Evolutionary conservation across 169 alveolate genomes (phyloP).

Genomic region (Plasmodium knowlesi): DNA sequence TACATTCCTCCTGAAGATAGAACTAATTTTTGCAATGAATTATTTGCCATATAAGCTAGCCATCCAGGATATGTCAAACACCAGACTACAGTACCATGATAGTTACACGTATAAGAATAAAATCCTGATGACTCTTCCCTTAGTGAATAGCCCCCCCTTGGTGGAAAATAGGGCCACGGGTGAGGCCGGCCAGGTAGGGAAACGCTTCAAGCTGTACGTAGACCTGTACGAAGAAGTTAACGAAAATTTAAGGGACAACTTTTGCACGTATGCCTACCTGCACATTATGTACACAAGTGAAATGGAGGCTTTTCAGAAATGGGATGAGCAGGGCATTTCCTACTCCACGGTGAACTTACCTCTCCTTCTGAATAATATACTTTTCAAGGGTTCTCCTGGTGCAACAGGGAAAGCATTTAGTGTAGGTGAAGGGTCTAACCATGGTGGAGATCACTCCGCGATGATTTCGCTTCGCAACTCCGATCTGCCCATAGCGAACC

Average conservation of each 20-base stretch:
- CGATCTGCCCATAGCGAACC: not conserved
- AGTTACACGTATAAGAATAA: slow-evolving; percentile 45
- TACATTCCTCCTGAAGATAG: slow-evolving; percentile 21
- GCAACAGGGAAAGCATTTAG: not conserved
- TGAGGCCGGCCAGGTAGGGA: not conserved
- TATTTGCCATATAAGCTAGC: slow-evolving; percentile 30
- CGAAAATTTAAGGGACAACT: not conserved
- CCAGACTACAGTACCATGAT: not conserved
- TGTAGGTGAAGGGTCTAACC: not conserved
- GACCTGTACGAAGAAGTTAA: slow-evolving; percentile 43
- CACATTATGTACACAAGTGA: slow-evolving; percentile 30
- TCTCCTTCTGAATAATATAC: slow-evolving; percentile 8
- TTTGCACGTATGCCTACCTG: slow-evolving; percentile 45
- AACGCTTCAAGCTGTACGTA: not conserved
- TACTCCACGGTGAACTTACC: slow-evolving; percentile 18
- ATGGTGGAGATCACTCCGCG: not conserved
- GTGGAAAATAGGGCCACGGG: not conserved
- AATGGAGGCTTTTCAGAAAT: not conserved
- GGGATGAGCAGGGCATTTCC: not conserved
- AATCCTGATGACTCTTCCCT: slow-evolving; percentile 2
- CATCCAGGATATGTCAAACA: not conserved
- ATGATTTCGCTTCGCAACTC: not conserved
- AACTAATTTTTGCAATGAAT: slow-evolving; percentile 23
- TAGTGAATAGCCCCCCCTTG: not conserved
- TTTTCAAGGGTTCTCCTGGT: not conserved